Percentiles rank a stretch among this genome's conserved stretches.
Conservation (phyloP, 2,329 filamentous ascomycete species). For the Chaetomium strumarium region DNA sequence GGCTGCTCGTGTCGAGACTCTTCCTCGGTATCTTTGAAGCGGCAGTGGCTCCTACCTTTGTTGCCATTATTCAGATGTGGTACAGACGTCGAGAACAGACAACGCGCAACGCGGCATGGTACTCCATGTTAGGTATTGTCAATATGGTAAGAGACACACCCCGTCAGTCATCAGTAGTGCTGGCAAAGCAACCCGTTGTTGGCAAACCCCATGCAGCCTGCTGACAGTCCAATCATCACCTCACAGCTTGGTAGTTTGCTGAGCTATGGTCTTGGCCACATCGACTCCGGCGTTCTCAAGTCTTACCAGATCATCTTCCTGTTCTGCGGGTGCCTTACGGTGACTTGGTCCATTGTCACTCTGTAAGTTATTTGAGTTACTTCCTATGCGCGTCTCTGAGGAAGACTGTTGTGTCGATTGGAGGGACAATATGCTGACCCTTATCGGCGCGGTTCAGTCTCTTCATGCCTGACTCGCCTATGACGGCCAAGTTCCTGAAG, state of each 20-base stretch:
- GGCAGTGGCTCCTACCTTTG: not conserved
- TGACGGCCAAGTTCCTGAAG: slow-evolving; percentile 2
- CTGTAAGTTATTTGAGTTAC: not conserved
- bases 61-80: slow-evolving; percentile 3
- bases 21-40: not conserved
- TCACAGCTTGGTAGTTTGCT: not conserved
- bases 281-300: not conserved
- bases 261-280: not conserved
- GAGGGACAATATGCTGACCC: too few species aligned
- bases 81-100: slow-evolving; percentile 4
- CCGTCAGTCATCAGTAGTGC: not conserved
- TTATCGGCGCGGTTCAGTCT: not conserved
- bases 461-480: slow-evolving; percentile 4
- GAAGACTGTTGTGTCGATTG: too few species aligned
- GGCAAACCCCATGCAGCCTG: not conserved
- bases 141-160: not conserved
- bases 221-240: not conserved
- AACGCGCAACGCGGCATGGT: slow-evolving; percentile 1
- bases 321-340: not conserved
- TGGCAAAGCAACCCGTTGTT: too few species aligned
- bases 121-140: slow-evolving; percentile 4
- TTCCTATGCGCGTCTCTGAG: not conserved
- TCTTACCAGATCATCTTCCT: slow-evolving; percentile 3
- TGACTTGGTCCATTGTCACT: slow-evolving; percentile 1
- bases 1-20: not conserved